Conservation (phyloP, 106 monocot genomes). For the Dendrobium huoshanense region DNA sequence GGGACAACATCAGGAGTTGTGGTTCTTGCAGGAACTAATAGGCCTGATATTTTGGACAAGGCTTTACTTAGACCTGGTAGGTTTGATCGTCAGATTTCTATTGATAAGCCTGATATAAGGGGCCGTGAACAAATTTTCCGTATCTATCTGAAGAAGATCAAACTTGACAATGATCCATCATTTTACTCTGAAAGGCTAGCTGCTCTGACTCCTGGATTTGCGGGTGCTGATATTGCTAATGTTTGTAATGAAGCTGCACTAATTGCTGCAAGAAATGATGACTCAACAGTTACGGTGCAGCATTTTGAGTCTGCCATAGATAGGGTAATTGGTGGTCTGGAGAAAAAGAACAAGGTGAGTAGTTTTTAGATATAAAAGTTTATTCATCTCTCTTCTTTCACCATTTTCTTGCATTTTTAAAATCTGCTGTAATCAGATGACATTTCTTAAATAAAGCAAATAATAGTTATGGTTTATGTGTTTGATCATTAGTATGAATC, state of each 20-base stretch:
- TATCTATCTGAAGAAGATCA: conserved; percentile 87
- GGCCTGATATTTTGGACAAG: conserved; percentile 91
- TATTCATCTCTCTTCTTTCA: neutral
- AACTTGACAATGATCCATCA: conserved; percentile 77
- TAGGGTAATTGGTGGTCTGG: conserved; percentile 83
- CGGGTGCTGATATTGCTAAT: conserved; percentile 98
- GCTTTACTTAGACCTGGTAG: conserved; percentile 88
- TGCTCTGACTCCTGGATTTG: conserved; percentile 96
- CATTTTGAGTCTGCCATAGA: conserved; percentile 97
- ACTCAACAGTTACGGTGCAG: conserved; percentile 54
- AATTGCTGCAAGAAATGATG: conserved; percentile 74
- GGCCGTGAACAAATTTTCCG: conserved; percentile 88
- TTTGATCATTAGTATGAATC: neutral
- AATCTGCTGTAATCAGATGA: neutral
- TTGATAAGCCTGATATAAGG: conserved; percentile 94
- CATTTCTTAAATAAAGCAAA: too few relatives aligned
- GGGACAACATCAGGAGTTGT: conserved; percentile 92
- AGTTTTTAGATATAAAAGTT: neutral
- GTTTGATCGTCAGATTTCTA: conserved; percentile 84
- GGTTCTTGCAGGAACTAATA: conserved; percentile 87
- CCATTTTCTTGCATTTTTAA: neutral
- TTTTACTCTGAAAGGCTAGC: conserved; percentile 84
- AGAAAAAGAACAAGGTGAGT: conserved; percentile 92
- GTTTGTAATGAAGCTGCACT: conserved; percentile 95
- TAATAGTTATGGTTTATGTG: too few relatives aligned